A percentile compares a stretch with the other conserved stretches of the same genome.
phyloP scores from a whole-genome alignment of 2,329 filamentous ascomycete genomes.

The Sporothrix humicola region DNA sequence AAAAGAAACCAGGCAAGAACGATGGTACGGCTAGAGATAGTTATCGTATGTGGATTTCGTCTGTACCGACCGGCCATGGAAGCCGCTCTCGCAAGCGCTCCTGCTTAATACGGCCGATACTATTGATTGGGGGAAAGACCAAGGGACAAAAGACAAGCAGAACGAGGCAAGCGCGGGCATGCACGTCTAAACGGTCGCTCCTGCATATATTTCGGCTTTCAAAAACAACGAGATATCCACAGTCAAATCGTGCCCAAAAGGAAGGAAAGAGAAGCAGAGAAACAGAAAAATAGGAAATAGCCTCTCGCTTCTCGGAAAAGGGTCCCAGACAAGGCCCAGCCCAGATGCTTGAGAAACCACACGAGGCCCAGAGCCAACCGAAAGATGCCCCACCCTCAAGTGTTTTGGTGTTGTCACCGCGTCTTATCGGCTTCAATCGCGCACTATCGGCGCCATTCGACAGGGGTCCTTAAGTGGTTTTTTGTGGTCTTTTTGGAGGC shows the following conservation, averaged over 20 bases:
- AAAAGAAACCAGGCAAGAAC: slow-evolving; percentile 1
- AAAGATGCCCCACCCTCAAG: slow-evolving; percentile 16
- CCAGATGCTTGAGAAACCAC: not conserved
- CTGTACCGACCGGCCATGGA: too few species aligned
- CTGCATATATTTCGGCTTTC: slow-evolving; percentile 7
- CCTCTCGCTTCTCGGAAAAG: not conserved
- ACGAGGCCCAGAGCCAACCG: not conserved
- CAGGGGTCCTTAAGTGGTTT: slow-evolving; percentile 25
- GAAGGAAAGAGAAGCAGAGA: not conserved
- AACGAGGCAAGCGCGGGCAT: slow-evolving; percentile 17
- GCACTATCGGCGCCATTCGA: slow-evolving; percentile 16
- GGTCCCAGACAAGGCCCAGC: not conserved
- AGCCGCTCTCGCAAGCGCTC: slow-evolving; percentile 12
- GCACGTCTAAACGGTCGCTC: slow-evolving; percentile 23
- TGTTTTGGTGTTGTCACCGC: slow-evolving; percentile 14
- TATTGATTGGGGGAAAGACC: not conserved
- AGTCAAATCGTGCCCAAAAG: not conserved
- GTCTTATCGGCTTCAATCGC: slow-evolving; percentile 24
- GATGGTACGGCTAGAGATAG: slow-evolving; percentile 3
- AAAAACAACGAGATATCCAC: not conserved
- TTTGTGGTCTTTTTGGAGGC: not conserved
- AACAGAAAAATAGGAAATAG: not conserved
- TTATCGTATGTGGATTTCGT: not conserved
- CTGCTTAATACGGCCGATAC: slow-evolving; percentile 20
- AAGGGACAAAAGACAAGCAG: not conserved